A percentile compares a stretch with the other conserved stretches of the same genome.
These are phyloP conservation scores for Domatiomyces globalis DNA, from an alignment of 2,329 filamentous ascomycete species.

Conservation along the genomic window DNA sequence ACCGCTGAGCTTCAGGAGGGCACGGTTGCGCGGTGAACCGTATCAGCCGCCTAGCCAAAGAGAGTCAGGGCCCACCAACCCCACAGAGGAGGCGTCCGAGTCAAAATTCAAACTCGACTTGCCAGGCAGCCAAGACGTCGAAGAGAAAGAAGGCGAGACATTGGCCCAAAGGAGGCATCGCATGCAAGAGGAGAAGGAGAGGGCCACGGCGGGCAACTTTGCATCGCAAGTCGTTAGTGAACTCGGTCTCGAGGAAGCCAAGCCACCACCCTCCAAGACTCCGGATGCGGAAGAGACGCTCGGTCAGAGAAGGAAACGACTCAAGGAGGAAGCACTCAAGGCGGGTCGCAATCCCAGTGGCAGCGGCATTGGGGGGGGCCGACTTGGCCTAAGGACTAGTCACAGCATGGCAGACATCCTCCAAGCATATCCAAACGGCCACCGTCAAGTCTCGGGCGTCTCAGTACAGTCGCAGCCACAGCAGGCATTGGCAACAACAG, in stretches of 20 bases:
- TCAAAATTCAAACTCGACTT: constrained; percentile 23
- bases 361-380: not conserved
- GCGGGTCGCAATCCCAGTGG: constrained; percentile 2
- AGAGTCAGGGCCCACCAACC: constrained; percentile 2
- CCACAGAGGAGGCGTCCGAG: constrained; percentile 4
- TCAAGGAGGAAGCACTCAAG: constrained; percentile 27
- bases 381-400: constrained; percentile 22
- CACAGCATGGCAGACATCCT: constrained; percentile 38
- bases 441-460: not conserved
- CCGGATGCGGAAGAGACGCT: constrained; percentile 32
- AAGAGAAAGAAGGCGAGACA: constrained; percentile 30
- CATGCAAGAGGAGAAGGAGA: constrained; percentile 25
- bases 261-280: constrained; percentile 14
- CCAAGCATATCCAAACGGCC: constrained; percentile 36
- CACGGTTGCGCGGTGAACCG: constrained; percentile 53
- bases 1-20: constrained; percentile 63
- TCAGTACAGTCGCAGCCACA: not conserved
- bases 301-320: constrained; percentile 31
- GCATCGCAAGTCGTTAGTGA: constrained; percentile 30
- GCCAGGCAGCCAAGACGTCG: constrained; percentile 14
- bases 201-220: constrained; percentile 26
- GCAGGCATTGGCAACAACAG: not conserved
- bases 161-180: constrained; percentile 31
- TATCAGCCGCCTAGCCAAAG: constrained; percentile 23
- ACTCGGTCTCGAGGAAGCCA: constrained; percentile 21